Evolutionary conservation across 306 rosid species (phyloP).

Genomic region (Inga leiocalycina): DNA sequence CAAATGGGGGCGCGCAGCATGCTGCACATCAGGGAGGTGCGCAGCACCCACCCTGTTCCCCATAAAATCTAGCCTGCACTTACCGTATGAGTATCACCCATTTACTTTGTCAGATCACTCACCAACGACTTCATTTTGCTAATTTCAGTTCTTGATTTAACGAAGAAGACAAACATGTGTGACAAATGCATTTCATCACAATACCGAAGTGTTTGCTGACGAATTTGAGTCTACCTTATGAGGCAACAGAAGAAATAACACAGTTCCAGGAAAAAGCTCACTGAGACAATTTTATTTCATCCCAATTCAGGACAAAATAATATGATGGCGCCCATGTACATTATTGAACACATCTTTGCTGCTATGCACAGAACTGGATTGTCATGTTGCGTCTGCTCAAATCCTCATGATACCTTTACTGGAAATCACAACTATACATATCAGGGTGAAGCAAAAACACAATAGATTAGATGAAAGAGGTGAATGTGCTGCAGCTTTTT

Average conservation of each 20-base stretch:
- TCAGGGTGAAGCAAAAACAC: background rate
- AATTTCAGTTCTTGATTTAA: background rate
- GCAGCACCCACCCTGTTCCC: too few relatives aligned
- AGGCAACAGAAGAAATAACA: background rate
- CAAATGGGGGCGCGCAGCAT: too few relatives aligned
- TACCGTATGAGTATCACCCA: background rate
- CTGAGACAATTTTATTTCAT: background rate
- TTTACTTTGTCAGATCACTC: background rate
- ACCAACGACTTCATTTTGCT: background rate
- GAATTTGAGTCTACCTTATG: background rate
- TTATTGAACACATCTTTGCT: background rate
- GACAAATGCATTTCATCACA: background rate
- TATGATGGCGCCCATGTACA: background rate
- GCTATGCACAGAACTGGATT: background rate
- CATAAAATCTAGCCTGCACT: background rate
- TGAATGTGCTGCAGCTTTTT: background rate
- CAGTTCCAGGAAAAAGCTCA: background rate
- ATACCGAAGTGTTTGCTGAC: background rate
- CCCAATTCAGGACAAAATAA: constrained; percentile 6
- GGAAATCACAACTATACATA: background rate
- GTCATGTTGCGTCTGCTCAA: background rate
- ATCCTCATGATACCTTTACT: background rate
- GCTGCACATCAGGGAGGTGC: too few relatives aligned
- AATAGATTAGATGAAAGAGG: background rate
- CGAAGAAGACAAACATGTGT: background rate